phyloP scores from a whole-genome alignment of 208 protist species.

The Leishmania braziliensis region DNA sequence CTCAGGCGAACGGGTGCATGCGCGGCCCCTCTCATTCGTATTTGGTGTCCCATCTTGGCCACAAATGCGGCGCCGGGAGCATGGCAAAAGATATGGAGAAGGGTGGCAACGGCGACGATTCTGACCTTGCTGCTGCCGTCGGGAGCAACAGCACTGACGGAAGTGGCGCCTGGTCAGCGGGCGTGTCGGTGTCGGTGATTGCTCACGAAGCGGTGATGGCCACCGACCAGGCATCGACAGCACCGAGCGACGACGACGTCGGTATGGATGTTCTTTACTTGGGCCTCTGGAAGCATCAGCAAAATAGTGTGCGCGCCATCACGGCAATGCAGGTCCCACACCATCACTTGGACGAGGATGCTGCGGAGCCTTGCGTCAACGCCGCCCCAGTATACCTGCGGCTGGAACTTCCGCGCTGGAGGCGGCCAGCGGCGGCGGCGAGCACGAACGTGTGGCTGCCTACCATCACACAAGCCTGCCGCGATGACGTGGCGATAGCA shows the following conservation, averaged over 20 bases:
- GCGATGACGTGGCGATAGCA: conserved; percentile 10
- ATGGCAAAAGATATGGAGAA: neutral
- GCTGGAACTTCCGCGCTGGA: conserved; percentile 22
- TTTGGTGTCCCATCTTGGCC: conserved; percentile 25
- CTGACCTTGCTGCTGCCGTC: too few relatives aligned
- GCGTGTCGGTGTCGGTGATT: conserved; percentile 30
- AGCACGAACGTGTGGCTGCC: conserved; percentile 7
- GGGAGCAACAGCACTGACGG: neutral
- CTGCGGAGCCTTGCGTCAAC: neutral
- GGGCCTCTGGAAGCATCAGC: conserved; percentile 21
- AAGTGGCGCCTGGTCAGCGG: conserved; percentile 6
- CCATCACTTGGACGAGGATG: neutral
- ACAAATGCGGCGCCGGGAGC: conserved; percentile 1
- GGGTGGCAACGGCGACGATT: neutral
- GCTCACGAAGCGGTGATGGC: conserved; percentile 5
- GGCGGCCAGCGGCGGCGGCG: neutral
- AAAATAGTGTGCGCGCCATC: conserved; percentile 12
- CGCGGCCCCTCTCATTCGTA: conserved; percentile 16
- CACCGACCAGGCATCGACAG: neutral
- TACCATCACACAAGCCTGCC: neutral
- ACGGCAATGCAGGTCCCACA: neutral
- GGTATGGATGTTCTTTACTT: conserved; percentile 14
- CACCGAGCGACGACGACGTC: neutral
- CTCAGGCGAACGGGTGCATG: conserved; percentile 29
- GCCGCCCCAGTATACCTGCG: conserved; percentile 15